Evolutionary conservation across 2,329 filamentous ascomycete species (phyloP).

Genomic region (Fusarium continuum): DNA sequence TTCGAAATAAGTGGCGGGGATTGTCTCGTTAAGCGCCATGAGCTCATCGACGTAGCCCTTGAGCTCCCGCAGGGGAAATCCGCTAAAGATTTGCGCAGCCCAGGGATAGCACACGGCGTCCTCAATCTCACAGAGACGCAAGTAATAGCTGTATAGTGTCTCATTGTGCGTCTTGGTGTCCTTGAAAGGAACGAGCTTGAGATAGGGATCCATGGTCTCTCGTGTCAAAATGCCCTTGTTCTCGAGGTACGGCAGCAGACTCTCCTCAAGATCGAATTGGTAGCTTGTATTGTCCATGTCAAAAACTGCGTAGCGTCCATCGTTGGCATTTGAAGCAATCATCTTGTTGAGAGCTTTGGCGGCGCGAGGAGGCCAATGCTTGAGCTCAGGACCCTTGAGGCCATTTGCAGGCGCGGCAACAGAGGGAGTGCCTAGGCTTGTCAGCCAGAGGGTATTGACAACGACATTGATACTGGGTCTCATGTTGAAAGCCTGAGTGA

Average conservation of each 20-base stretch:
- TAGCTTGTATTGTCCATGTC: conserved; percentile 59
- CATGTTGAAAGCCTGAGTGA: conserved; percentile 11
- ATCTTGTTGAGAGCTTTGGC: conserved; percentile 49
- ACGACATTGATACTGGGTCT: conserved; percentile 15
- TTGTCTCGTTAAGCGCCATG: conserved; percentile 53
- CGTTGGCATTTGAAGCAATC: conserved; percentile 51
- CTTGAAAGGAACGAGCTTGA: conserved; percentile 55
- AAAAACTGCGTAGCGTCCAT: conserved; percentile 52
- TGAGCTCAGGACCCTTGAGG: conserved; percentile 36
- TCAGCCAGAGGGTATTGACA: conserved; percentile 28
- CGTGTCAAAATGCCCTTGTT: conserved; percentile 53
- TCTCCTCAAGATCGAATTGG: conserved; percentile 55
- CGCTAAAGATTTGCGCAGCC: conserved; percentile 54
- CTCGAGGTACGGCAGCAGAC: conserved; percentile 55
- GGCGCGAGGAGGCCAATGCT: conserved; percentile 51
- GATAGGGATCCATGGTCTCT: conserved; percentile 51
- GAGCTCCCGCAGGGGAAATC: conserved; percentile 55
- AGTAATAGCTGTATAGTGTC: conserved; percentile 57
- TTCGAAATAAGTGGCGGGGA: conserved; percentile 50
- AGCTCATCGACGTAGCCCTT: conserved; percentile 59
- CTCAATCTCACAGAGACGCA: conserved; percentile 54
- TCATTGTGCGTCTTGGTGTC: conserved; percentile 52
- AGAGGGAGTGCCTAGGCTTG: conserved; percentile 16
- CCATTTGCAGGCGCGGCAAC: conserved; percentile 20
- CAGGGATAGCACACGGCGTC: conserved; percentile 55